Conservation (phyloP, 441 rosid species). For the Gossypium armourianum region DNA sequence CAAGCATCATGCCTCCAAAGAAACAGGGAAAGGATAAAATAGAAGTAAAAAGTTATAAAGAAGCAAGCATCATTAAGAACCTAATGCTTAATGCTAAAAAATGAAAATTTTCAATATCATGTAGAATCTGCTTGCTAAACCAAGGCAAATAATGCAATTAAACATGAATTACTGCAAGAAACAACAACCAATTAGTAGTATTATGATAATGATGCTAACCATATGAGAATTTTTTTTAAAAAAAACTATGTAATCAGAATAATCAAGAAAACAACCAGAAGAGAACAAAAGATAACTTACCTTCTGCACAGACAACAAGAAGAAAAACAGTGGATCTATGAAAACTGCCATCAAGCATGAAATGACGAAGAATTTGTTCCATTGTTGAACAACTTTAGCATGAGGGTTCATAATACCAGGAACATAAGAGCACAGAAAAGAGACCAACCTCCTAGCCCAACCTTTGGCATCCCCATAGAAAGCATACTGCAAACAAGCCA, state of each 20-base stretch:
- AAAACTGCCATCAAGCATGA: constrained; percentile 68
- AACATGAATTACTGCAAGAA: neutral
- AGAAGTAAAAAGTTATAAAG: neutral
- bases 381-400: constrained; percentile 42
- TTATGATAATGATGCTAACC: neutral
- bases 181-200: neutral
- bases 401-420: constrained; percentile 85
- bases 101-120: neutral
- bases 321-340: constrained; percentile 71
- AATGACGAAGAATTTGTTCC: constrained; percentile 61
- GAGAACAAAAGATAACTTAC: constrained; percentile 22
- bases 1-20: neutral
- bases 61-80: neutral
- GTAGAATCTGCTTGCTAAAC: neutral
- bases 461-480: constrained; percentile 75
- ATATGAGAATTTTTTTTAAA: neutral
- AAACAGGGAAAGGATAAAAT: neutral
- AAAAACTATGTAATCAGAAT: neutral
- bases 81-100: neutral
- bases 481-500: constrained; percentile 37
- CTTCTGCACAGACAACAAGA: constrained; percentile 40
- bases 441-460: constrained; percentile 47
- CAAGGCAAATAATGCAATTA: constrained; percentile 4
- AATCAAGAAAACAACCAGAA: neutral
- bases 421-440: constrained; percentile 30